Conservation (phyloP, 208 protist genomes). For the Crithidia thermophila region DNA sequence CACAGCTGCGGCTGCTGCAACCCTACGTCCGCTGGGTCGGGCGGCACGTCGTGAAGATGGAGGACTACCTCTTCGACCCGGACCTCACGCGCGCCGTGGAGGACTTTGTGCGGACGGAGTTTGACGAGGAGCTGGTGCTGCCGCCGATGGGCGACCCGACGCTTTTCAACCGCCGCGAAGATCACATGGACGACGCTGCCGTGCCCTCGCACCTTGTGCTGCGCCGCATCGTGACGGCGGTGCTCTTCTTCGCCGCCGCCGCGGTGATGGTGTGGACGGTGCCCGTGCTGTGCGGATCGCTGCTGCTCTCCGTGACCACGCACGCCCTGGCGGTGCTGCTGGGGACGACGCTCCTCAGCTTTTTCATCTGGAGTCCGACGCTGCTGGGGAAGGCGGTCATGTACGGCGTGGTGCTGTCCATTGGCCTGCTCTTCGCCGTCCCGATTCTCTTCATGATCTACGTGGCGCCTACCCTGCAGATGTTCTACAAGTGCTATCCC, state of each 20-base stretch:
- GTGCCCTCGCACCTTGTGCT: conserved; percentile 38
- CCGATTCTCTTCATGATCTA: conserved; percentile 18
- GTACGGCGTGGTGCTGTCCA: conserved; percentile 7
- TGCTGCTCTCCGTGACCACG: conserved; percentile 25
- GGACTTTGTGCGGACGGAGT: conserved; percentile 36
- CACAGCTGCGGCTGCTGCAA: conserved; percentile 50
- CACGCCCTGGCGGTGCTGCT: conserved; percentile 27
- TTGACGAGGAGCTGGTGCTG: conserved; percentile 40
- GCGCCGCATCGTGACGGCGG: conserved; percentile 50
- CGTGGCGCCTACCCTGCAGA: conserved; percentile 3
- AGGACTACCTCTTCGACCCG: conserved; percentile 68
- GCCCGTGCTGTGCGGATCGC: conserved; percentile 37
- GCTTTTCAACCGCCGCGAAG: conserved; percentile 50
- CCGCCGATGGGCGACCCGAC: conserved; percentile 32
- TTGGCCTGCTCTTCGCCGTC: conserved; percentile 9
- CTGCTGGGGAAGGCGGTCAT: conserved; percentile 13
- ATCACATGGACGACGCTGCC: conserved; percentile 28
- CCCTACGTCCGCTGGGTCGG: conserved; percentile 45
- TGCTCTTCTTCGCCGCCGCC: conserved; percentile 48
- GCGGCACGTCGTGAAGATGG: conserved; percentile 48
- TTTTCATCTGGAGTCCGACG: conserved; percentile 48
- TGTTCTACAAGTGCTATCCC: conserved; percentile 10
- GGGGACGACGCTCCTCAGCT: conserved; percentile 39
- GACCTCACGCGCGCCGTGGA: conserved; percentile 44
- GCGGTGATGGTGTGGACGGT: conserved; percentile 48